Conservation (phyloP, 2,329 filamentous ascomycete species). For the Ceratocystis destructans region DNA sequence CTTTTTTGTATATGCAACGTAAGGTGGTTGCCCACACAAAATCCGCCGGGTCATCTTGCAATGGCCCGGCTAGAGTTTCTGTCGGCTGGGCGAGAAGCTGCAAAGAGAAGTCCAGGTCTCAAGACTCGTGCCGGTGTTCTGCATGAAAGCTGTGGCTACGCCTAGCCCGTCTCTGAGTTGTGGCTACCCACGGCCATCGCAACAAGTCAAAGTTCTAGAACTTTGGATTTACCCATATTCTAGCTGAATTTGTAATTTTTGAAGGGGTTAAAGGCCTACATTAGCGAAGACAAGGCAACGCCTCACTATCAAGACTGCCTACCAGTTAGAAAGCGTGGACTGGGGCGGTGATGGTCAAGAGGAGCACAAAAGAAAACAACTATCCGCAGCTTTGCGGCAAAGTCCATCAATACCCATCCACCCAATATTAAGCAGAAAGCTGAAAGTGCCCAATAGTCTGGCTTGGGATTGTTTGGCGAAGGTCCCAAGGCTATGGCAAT, state of each 20-base stretch:
- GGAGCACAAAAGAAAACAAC: neutral
- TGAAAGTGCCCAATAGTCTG: neutral
- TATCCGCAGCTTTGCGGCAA: neutral
- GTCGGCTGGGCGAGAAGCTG: neutral
- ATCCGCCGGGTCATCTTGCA: neutral
- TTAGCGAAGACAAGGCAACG: neutral
- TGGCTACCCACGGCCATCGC: neutral
- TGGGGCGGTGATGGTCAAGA: neutral
- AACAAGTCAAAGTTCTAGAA: neutral
- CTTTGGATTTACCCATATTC: neutral
- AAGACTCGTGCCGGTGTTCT: no score
- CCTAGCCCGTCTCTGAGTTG: neutral
- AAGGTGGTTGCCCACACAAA: neutral
- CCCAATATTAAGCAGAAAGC: neutral
- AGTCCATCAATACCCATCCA: neutral
- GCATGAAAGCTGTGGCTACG: no score
- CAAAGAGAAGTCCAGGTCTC: no score
- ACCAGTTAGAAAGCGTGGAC: neutral
- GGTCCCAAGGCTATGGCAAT: neutral
- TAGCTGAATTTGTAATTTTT: neutral
- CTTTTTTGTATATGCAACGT: neutral
- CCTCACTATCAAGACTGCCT: neutral
- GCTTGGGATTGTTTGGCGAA: neutral
- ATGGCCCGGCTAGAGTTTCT: neutral
- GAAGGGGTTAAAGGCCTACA: conserved; percentile 2